Evolutionary conservation across 108 stramenopile species (phyloP), one percentile per base, ranked within the genome.

Genomic region (Bacterosira constricta): DNA sequence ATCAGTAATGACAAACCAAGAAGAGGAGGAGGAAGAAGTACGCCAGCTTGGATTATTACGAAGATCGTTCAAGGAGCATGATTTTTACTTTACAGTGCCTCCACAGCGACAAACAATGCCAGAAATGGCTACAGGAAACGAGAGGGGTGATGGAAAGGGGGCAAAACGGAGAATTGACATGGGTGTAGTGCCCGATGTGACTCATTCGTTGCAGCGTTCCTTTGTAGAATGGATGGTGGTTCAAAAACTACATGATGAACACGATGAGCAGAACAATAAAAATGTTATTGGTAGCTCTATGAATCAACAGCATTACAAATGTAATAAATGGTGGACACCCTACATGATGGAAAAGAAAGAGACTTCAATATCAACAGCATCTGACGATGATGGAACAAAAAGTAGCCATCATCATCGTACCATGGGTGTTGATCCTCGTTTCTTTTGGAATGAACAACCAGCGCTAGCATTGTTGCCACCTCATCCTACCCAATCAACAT

Each of bases 401-500:
- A 6, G 49, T 1, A 50, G 49, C 18, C 17, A 21, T 50, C 18
- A 21, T 17, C 49, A 21, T 54, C 31, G n/a, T n/a, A n/a, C n/a
- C n/a, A n/a, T n/a, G n/a, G n/a, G n/a, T n/a, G 85, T 91, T 11
- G 96, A 98, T 80, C 57, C 80, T 18, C 90, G 96, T 11, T 98
- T 97, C 80, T 96, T 98, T 78, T 98, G 97, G 97, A 98, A 98
- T 69, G 85, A 93, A 77, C 71, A 77, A 29, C 69, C 92, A 29
- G 67, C 93, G 29, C 76, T 86, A 32, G 76, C 79, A 8, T 50
- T 97, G 17, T 41, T 91, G 30, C 54, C 35, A 64, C 41, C 52
- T 7, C 37, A 53, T 7, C 32, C 17, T 42, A 42, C 27, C 63
- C 30, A 3, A 49, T 23, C 7, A 18, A 63, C 26, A 23, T 47